Evolutionary conservation across 805 yeast species (phyloP).

Genomic region (Naumovozyma dairenensis): DNA sequence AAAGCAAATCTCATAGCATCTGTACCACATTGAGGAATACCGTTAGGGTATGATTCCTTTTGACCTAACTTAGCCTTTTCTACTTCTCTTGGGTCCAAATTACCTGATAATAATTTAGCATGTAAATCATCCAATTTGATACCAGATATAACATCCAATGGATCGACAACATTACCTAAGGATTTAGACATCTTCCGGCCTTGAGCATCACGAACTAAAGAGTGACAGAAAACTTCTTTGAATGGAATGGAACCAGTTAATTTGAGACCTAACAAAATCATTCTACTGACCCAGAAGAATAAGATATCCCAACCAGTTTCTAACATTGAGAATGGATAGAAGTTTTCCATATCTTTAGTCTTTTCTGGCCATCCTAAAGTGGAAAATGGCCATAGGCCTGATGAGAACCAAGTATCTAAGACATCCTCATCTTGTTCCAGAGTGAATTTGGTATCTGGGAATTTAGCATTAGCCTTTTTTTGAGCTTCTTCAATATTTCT

Average conservation of each 20-base stretch:
- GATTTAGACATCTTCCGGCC: conserved; percentile 99
- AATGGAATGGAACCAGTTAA: conserved; percentile 88
- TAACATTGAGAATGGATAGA: conserved; percentile 85
- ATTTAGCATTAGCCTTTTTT: conserved; percentile 65
- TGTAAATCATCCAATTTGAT: conserved; percentile 71
- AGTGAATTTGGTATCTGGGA: conserved; percentile 58
- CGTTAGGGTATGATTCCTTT: conserved; percentile 81
- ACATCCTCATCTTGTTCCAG: conserved; percentile 96
- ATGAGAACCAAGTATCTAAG: conserved; percentile 96
- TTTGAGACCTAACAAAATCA: conserved; percentile 86
- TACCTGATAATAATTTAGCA: conserved; percentile 67
- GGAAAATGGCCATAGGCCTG: conserved; percentile 96
- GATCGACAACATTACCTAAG: conserved; percentile 93
- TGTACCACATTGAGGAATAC: conserved; percentile 99
- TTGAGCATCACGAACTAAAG: conserved; percentile 97
- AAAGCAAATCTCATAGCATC: conserved; percentile 97
- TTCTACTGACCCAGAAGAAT: conserved; percentile 97
- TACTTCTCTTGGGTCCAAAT: conserved; percentile 81
- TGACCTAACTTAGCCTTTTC: conserved; percentile 85
- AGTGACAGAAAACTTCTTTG: conserved; percentile 95
- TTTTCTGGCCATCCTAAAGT: conserved; percentile 93
- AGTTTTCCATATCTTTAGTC: conserved; percentile 61
- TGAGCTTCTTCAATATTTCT: conserved; percentile 74
- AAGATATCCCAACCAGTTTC: conserved; percentile 99
- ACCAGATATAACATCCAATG: conserved; percentile 88